phyloP scores from a whole-genome alignment of 495 filamentous ascomycete genomes.

The Neurospora cerealis region DNA sequence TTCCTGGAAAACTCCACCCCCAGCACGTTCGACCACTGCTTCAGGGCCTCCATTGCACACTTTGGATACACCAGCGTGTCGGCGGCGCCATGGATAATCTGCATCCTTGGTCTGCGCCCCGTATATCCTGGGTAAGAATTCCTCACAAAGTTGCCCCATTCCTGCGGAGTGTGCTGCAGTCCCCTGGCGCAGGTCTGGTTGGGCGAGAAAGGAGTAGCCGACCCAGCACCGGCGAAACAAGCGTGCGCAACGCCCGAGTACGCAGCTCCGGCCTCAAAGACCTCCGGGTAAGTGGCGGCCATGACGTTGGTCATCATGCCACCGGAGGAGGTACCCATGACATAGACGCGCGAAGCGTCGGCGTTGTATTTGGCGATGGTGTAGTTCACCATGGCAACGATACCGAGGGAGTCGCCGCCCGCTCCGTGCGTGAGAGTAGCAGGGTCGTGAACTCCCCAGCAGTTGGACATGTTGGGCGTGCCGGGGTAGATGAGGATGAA shows the following conservation, averaged over 20 bases:
- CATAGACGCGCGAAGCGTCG: conserved; percentile 38
- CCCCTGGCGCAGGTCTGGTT: conserved; percentile 47
- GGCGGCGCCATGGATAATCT: conserved; percentile 43
- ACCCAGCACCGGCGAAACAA: conserved; percentile 32
- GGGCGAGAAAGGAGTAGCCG: conserved; percentile 26
- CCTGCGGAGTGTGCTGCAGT: conserved; percentile 32
- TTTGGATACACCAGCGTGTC: conserved; percentile 39
- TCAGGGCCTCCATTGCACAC: conserved; percentile 43
- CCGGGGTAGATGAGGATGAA: conserved; percentile 47
- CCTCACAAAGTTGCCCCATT: conserved; percentile 41
- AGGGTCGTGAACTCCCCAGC: conserved; percentile 45
- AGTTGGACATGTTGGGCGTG: conserved; percentile 37
- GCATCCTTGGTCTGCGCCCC: conserved; percentile 43
- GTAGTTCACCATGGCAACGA: conserved; percentile 49
- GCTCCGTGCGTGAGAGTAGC: conserved; percentile 41
- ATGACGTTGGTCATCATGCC: conserved; percentile 54
- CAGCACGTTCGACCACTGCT: conserved; percentile 49
- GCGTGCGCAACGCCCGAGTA: conserved; percentile 45
- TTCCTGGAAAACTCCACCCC: conserved; percentile 24
- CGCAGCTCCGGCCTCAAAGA: conserved; percentile 45
- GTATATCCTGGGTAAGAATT: conserved; percentile 45
- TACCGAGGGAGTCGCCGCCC: conserved; percentile 42
- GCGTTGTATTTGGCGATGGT: conserved; percentile 36
- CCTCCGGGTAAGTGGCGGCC: conserved; percentile 46
- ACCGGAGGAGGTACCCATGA: conserved; percentile 44